Conservation (phyloP, 2,329 filamentous ascomycete genomes). For the Colletotrichum sp. region DNA sequence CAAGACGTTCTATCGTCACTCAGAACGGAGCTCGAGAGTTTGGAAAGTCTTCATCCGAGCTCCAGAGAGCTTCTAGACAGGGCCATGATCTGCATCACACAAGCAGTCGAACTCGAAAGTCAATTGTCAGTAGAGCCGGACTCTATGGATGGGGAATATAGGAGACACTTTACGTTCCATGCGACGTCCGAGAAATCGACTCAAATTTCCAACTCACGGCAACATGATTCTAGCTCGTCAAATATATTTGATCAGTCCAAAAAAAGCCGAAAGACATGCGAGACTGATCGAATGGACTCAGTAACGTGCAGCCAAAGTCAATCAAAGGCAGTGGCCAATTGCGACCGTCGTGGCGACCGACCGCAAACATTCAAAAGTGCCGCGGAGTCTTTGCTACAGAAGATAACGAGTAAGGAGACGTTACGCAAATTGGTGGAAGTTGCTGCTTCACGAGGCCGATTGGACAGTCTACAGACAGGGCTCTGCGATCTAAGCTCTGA, state of each 20-base stretch:
- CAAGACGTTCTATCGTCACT: not conserved
- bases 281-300: fast-evolving
- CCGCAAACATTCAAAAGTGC: fast-evolving
- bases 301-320: not conserved
- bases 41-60: not conserved
- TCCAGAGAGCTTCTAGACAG: not conserved
- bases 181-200: not conserved
- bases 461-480: not conserved
- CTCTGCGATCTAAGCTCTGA: not conserved
- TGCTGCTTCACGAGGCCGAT: not conserved
- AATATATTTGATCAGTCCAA: fast-evolving
- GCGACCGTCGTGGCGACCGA: not conserved
- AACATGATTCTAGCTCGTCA: not conserved
- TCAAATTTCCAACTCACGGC: not conserved
- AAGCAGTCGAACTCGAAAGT: not conserved
- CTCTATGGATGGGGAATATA: not conserved
- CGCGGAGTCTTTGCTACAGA: not conserved
- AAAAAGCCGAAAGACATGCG: not conserved
- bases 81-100: not conserved
- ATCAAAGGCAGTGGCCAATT: not conserved
- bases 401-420: not conserved
- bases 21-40: not conserved
- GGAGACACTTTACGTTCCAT: not conserved
- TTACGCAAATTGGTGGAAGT: not conserved
- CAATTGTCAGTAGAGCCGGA: not conserved